Conservation (phyloP, 306 rosid genomes). For the Arachis stenosperma region DNA sequence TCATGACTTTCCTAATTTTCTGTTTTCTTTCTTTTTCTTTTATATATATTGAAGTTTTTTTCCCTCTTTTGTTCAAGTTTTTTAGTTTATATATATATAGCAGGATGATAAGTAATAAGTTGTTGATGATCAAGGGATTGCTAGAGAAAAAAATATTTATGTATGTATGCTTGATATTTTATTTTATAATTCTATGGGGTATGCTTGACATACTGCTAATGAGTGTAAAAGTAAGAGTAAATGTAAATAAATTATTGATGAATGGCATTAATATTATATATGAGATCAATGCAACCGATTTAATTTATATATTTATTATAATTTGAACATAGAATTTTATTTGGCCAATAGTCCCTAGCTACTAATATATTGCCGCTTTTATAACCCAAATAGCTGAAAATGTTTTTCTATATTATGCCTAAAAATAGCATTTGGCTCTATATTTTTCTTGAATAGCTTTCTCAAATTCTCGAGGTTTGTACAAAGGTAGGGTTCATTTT, state of each 20-base stretch:
- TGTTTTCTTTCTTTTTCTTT: not conserved
- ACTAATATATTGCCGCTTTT: not conserved
- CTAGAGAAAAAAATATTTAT: constrained; percentile 21
- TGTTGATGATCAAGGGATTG: constrained; percentile 50
- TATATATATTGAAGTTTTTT: not conserved
- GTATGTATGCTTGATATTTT: constrained; percentile 51
- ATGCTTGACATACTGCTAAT: constrained; percentile 47
- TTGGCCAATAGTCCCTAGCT: not conserved
- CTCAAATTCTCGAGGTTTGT: not conserved
- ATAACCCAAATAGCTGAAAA: not conserved
- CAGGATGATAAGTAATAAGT: constrained; percentile 37
- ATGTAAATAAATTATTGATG: constrained; percentile 58
- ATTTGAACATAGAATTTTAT: not conserved
- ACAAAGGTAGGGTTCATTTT: too few relatives aligned
- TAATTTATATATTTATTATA: not conserved
- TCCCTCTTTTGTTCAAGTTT: constrained; percentile 23
- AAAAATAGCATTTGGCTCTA: not conserved
- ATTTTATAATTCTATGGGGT: constrained; percentile 25
- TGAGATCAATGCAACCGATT: constrained; percentile 24
- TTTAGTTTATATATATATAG: constrained; percentile 34
- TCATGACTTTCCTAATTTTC: not conserved
- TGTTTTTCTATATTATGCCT: not conserved
- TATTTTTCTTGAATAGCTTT: constrained; percentile 8
- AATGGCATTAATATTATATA: constrained; percentile 44
- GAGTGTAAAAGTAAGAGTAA: constrained; percentile 63